These are phyloP conservation scores for Zalaria obscura DNA, from an alignment of 2,329 filamentous ascomycete genomes.

Conservation along the genomic window DNA sequence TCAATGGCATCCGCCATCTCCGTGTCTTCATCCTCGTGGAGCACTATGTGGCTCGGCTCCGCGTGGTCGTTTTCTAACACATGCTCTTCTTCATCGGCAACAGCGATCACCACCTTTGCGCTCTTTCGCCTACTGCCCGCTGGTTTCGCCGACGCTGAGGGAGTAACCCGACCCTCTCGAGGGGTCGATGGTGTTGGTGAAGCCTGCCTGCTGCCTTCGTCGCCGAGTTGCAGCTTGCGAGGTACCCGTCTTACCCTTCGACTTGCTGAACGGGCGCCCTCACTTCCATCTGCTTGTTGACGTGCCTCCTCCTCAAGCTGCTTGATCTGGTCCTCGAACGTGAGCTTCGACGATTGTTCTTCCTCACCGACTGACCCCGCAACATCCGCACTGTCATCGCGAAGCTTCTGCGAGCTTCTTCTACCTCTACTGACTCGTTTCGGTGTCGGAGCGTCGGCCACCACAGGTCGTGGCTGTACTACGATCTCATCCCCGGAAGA, in stretches of 20 bases:
- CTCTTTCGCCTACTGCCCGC: background rate
- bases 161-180: no score
- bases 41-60: background rate
- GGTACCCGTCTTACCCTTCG: constrained; percentile 1
- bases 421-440: background rate
- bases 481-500: no score
- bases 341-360: constrained; percentile 14
- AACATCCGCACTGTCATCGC: background rate
- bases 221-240: background rate
- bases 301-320: constrained; percentile 14
- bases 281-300: constrained; percentile 5
- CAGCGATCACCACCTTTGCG: background rate
- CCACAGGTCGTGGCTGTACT: background rate
- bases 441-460: background rate
- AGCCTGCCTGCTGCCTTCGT: constrained; percentile 6
- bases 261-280: background rate
- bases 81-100: constrained; percentile 1
- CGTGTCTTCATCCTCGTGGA: background rate
- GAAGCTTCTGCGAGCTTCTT: constrained; percentile 1
- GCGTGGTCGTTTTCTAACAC: background rate
- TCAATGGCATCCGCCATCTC: no score
- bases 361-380: constrained; percentile 3
- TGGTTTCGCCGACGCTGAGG: background rate
- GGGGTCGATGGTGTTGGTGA: constrained; percentile 1
- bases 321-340: constrained; percentile 18